Conservation (phyloP, 2,329 filamentous ascomycete species). For the Fonsecaea erecta region DNA sequence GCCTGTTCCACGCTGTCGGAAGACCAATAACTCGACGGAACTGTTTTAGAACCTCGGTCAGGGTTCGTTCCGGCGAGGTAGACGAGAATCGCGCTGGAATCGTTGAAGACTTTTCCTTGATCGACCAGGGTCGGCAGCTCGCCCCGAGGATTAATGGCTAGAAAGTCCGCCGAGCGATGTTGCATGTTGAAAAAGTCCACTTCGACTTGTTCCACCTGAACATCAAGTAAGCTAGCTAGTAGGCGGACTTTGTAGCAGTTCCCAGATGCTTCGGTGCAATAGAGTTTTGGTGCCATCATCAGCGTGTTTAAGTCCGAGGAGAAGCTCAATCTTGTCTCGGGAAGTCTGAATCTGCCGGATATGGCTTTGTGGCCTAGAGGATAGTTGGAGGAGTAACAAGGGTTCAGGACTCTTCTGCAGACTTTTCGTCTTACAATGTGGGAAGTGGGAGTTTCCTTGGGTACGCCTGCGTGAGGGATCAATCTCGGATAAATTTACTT, state of each 20-base stretch:
- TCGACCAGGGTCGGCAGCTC: constrained; percentile 63
- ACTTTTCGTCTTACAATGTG: not conserved
- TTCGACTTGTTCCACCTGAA: constrained; percentile 12
- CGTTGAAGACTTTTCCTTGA: constrained; percentile 18
- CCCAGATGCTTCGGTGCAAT: constrained; percentile 17
- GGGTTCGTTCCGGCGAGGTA: constrained; percentile 19
- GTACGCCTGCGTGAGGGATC: not conserved
- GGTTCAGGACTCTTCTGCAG: not conserved
- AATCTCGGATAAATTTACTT: not conserved
- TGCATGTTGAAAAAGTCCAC: constrained; percentile 14
- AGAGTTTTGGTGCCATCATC: constrained; percentile 19
- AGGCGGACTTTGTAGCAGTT: constrained; percentile 30
- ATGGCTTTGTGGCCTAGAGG: no score
- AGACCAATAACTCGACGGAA: constrained; percentile 24
- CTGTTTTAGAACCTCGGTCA: not conserved
- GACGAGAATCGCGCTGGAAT: constrained; percentile 23
- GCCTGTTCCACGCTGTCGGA: constrained; percentile 19
- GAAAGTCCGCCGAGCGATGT: constrained; percentile 46
- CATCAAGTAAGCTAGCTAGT: constrained; percentile 13
- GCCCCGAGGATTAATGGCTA: constrained; percentile 63
- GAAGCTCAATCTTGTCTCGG: no score
- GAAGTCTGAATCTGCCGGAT: no score
- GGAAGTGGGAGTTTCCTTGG: not conserved
- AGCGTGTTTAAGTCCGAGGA: not conserved
- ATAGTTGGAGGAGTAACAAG: not conserved